Evolutionary conservation across 2,329 filamentous ascomycete genomes (phyloP).

Genomic region (Xylaria sp.): DNA sequence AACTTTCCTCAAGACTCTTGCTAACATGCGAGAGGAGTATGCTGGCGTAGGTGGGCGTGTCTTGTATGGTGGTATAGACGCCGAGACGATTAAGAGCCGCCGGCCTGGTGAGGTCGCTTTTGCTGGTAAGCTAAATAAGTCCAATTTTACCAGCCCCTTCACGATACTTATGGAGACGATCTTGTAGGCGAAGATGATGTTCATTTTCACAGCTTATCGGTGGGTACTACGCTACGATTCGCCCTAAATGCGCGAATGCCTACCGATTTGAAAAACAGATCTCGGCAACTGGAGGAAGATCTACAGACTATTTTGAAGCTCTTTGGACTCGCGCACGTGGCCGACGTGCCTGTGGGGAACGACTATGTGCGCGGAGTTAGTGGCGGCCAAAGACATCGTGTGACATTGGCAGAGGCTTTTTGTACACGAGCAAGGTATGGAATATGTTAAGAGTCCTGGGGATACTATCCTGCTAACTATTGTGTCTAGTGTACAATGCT

Average conservation of each 20-base stretch:
- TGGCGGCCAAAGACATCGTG: conserved; percentile 71
- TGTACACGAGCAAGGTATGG: conserved; percentile 52
- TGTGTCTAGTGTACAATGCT: conserved; percentile 34
- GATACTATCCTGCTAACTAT: not conserved
- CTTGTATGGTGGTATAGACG: conserved; percentile 31
- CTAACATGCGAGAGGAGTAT: conserved; percentile 38
- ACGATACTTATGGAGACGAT: not conserved
- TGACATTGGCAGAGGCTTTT: conserved; percentile 74
- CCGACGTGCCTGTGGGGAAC: conserved; percentile 69
- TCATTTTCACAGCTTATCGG: conserved; percentile 12
- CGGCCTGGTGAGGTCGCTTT: conserved; percentile 6
- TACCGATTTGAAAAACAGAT: conserved; percentile 4
- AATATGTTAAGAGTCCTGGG: not conserved
- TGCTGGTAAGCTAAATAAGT: not conserved
- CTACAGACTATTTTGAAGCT: conserved; percentile 50
- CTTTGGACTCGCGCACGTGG: conserved; percentile 71
- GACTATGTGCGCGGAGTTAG: conserved; percentile 68
- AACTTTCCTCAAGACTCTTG: no score
- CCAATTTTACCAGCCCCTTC: not conserved
- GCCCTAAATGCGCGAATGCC: conserved; percentile 15
- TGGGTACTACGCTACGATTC: conserved; percentile 8
- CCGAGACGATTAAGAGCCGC: conserved; percentile 24
- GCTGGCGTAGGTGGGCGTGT: conserved; percentile 25
- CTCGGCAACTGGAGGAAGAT: conserved; percentile 6
- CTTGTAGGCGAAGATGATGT: conserved; percentile 8